A percentile compares a stretch with the other conserved stretches of the same genome.
phyloP scores from a whole-genome alignment of 495 filamentous ascomycete genomes.

The Cercophora scortea region DNA sequence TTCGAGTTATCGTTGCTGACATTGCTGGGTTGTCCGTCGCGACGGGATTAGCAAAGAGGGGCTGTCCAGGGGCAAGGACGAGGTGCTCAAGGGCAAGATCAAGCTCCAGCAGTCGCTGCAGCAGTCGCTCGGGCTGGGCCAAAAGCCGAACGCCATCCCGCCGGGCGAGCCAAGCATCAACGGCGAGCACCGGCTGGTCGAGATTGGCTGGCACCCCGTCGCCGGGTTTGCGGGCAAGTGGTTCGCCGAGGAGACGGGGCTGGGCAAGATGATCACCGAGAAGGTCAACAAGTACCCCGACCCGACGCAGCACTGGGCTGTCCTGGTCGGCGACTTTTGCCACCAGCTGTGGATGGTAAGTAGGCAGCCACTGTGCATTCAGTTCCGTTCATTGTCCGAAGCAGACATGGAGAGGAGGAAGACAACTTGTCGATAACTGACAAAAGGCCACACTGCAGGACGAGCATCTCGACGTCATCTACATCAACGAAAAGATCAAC shows the following conservation, averaged over 20 bases:
- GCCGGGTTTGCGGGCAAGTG: constrained; percentile 32
- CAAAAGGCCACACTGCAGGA: too few species aligned
- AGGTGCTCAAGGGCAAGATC: constrained; percentile 29
- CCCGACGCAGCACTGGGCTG: constrained; percentile 45
- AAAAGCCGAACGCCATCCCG: constrained; percentile 34
- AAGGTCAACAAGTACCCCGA: constrained; percentile 35
- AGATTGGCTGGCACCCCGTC: constrained; percentile 42
- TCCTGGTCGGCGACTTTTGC: constrained; percentile 36
- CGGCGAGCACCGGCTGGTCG: constrained; percentile 23
- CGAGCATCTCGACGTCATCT: constrained; percentile 37
- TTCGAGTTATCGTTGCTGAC: too few species aligned
- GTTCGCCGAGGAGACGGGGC: constrained; percentile 35
- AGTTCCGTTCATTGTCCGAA: too few species aligned
- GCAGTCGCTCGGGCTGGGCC: constrained; percentile 33
- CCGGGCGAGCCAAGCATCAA: constrained; percentile 19
- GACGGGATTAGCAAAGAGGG: constrained; percentile 9
- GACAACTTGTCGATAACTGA: too few species aligned
- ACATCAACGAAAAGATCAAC: constrained; percentile 30
- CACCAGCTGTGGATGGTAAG: constrained; percentile 37
- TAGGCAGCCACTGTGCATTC: not conserved
- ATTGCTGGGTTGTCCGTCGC: too few species aligned
- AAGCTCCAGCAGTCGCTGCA: constrained; percentile 27
- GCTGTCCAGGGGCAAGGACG: constrained; percentile 17
- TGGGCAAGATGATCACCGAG: constrained; percentile 35
- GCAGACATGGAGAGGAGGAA: too few species aligned